A percentile compares a stretch with the other conserved stretches of the same genome.
phyloP scores from a whole-genome alignment of 306 rosid species.

The Dryas octopetala region DNA sequence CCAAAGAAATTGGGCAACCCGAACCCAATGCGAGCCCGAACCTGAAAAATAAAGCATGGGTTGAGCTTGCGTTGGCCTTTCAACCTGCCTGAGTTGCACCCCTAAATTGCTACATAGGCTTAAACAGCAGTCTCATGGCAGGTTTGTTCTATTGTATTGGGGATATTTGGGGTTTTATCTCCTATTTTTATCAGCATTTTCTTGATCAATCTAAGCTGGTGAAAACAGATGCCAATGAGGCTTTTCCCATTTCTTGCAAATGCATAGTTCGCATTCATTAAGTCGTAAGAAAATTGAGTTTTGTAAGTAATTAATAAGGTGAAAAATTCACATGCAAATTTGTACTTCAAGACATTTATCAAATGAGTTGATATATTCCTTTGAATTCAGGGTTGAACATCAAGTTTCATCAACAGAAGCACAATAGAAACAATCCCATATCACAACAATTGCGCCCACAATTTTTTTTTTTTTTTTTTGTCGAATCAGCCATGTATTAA shows the following conservation, averaged over 20 bases:
- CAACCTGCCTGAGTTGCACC: too few relatives aligned
- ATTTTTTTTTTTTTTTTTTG: too few relatives aligned
- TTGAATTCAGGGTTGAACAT: background rate
- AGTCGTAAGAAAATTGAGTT: background rate
- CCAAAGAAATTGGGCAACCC: too few relatives aligned
- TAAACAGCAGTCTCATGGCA: background rate
- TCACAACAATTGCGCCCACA: background rate
- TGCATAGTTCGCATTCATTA: background rate
- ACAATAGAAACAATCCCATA: background rate
- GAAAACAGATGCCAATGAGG: background rate
- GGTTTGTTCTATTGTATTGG: too few relatives aligned
- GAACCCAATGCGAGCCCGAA: too few relatives aligned
- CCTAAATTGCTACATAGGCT: background rate
- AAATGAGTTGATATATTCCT: background rate
- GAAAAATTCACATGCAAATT: background rate
- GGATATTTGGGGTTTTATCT: too few relatives aligned
- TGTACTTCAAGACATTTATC: background rate
- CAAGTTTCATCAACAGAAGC: background rate
- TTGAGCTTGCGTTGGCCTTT: too few relatives aligned
- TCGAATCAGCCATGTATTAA: too few relatives aligned
- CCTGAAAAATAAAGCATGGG: too few relatives aligned
- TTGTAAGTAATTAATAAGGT: background rate
- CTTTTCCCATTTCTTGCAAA: background rate
- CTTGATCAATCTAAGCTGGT: background rate
- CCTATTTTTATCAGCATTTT: background rate